Conservation (phyloP, 371 early-diverging fungal genomes). For the Rhizopus microsporus region DNA sequence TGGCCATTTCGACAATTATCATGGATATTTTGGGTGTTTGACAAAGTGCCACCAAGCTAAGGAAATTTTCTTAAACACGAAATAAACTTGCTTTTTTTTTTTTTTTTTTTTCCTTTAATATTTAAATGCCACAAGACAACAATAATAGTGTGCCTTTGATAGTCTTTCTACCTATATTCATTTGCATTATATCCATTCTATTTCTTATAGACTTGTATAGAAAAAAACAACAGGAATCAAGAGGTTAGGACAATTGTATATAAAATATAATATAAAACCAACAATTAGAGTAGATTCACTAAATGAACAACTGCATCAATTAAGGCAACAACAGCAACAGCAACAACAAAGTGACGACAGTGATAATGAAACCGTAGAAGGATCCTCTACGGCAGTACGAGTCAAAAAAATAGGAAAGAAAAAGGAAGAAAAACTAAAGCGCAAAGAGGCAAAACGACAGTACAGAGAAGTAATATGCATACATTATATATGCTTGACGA, state of each 20-base stretch:
- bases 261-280: conserved; percentile 9
- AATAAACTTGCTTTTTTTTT: conserved; percentile 3
- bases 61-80: neutral
- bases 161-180: conserved; percentile 24
- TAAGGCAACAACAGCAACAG: neutral
- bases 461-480: conserved; percentile 45
- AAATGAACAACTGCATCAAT: conserved; percentile 1
- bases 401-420: conserved; percentile 57
- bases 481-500: neutral
- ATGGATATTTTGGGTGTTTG: neutral
- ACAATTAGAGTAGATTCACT: neutral
- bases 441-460: conserved; percentile 59
- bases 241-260: neutral
- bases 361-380: conserved; percentile 37
- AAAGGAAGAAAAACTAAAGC: conserved; percentile 49
- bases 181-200: conserved; percentile 16
- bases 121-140: conserved; percentile 6
- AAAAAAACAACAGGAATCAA: conserved; percentile 5
- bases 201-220: conserved; percentile 15
- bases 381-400: conserved; percentile 43
- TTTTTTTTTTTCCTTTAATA: conserved; percentile 2
- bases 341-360: conserved; percentile 19
- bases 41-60: neutral
- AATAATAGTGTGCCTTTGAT: conserved; percentile 10
- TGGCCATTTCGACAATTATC: neutral